Evolutionary conservation across 116 monocot species (phyloP).

Genomic region (Zostera marina): DNA sequence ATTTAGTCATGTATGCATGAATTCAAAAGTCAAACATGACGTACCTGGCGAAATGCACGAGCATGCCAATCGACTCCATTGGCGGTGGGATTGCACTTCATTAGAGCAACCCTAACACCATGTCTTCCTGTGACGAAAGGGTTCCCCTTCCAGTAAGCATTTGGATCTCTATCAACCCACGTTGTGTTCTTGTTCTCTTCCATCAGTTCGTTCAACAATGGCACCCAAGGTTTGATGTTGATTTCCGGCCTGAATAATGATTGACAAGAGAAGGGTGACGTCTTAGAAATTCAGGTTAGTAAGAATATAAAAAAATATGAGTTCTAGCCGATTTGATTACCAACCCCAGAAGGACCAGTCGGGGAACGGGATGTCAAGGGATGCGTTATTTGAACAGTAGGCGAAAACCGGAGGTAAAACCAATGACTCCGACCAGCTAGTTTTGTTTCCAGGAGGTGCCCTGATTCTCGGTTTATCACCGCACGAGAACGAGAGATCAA

Average conservation of each 20-base stretch:
- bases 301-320: neutral
- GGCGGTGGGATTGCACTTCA: too few species aligned
- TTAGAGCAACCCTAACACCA: too few species aligned
- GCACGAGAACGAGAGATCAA: conserved; percentile 15
- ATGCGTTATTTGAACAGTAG: conserved; percentile 39
- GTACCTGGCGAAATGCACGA: too few species aligned
- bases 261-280: too few species aligned
- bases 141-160: conserved; percentile 45
- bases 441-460: neutral
- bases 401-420: conserved; percentile 44
- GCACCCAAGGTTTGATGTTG: conserved; percentile 19
- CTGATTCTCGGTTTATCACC: neutral
- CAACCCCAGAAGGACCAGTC: conserved; percentile 93
- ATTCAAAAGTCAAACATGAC: too few species aligned
- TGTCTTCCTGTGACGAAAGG: conserved; percentile 8
- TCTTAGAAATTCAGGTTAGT: too few species aligned
- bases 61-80: too few species aligned
- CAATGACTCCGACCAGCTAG: neutral
- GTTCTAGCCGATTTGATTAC: conserved; percentile 7
- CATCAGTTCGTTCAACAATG: conserved; percentile 9
- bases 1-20: too few species aligned
- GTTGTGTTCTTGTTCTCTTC: conserved; percentile 9
- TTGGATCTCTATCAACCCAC: conserved; percentile 30
- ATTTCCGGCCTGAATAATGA: conserved; percentile 10
- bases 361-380: conserved; percentile 51